These are phyloP conservation scores for Pseudonitzschia multiseries DNA, from an alignment of 108 stramenopile species.

Conservation along the genomic window DNA sequence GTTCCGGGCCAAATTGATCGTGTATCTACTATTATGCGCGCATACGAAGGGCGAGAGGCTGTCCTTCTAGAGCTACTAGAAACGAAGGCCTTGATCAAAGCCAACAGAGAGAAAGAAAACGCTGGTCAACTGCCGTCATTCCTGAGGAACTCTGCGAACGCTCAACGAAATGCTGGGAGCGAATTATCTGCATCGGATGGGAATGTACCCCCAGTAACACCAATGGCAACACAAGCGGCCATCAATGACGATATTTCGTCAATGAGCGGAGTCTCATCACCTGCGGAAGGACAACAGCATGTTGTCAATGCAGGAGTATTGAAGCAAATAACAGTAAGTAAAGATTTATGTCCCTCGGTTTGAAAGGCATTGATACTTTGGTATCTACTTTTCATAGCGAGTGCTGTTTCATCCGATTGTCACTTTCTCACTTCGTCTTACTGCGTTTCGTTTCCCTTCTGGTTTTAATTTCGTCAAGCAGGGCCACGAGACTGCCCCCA, in stretches of 20 bases:
- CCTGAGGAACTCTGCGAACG: constrained; percentile 56
- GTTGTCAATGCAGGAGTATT: constrained; percentile 25
- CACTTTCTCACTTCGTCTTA: not conserved
- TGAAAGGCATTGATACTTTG: no score
- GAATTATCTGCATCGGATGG: constrained; percentile 8
- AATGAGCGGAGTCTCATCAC: constrained; percentile 67
- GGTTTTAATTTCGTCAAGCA: not conserved
- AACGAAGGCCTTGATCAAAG: constrained; percentile 88
- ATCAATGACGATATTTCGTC: constrained; percentile 62
- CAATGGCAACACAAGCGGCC: constrained; percentile 35
- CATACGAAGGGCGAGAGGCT: constrained; percentile 89
- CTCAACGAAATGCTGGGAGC: constrained; percentile 20
- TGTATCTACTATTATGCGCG: constrained; percentile 89
- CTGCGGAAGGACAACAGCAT: constrained; percentile 34
- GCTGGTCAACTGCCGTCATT: constrained; percentile 71
- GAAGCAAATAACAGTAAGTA: constrained; percentile 43
- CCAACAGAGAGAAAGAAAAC: constrained; percentile 78
- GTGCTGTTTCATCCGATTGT: not conserved
- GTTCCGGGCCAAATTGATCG: constrained; percentile 90
- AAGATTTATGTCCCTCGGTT: not conserved
- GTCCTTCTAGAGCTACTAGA: constrained; percentile 83
- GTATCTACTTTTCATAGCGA: not conserved
- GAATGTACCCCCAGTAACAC: constrained; percentile 45
- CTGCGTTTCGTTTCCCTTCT: constrained; percentile 1
- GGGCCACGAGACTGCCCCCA: constrained; percentile 24